Percentiles rank a stretch among this genome's conserved stretches.
Conservation (phyloP, 371 early-diverging fungal genomes). For the Mortierella sp. region DNA sequence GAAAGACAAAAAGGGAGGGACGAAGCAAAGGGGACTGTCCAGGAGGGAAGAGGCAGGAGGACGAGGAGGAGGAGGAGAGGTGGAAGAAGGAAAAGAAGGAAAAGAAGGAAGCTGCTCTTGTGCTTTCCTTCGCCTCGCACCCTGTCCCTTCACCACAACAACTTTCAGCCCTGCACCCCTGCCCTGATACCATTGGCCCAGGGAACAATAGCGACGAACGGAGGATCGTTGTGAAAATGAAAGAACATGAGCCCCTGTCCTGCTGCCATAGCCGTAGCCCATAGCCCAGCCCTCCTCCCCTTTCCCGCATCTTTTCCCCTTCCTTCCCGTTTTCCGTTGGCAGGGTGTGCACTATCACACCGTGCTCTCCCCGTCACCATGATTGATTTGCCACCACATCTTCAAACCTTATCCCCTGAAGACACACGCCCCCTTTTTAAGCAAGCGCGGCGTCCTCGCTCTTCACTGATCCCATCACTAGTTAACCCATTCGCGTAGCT, state of each 20-base stretch:
- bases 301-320: neutral
- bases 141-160: too few species aligned
- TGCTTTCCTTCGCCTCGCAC: too few species aligned
- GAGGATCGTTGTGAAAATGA: too few species aligned
- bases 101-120: neutral
- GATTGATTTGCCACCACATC: conserved; percentile 8
- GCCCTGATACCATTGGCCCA: too few species aligned
- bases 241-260: neutral
- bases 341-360: too few species aligned
- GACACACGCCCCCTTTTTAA: neutral
- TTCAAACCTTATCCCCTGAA: neutral
- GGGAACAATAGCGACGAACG: too few species aligned
- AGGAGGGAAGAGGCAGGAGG: neutral
- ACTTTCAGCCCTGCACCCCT: too few species aligned
- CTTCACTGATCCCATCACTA: too few species aligned
- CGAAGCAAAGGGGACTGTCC: neutral
- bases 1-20: neutral
- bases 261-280: neutral
- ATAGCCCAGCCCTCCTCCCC: neutral
- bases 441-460: neutral
- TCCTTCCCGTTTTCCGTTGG: neutral
- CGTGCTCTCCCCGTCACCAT: neutral
- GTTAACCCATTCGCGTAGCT: too few species aligned
- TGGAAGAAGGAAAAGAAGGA: neutral
- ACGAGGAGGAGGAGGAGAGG: neutral